Evolutionary conservation across 2,329 filamentous ascomycete species (phyloP).

Genomic region (Gnomoniopsis sp.): DNA sequence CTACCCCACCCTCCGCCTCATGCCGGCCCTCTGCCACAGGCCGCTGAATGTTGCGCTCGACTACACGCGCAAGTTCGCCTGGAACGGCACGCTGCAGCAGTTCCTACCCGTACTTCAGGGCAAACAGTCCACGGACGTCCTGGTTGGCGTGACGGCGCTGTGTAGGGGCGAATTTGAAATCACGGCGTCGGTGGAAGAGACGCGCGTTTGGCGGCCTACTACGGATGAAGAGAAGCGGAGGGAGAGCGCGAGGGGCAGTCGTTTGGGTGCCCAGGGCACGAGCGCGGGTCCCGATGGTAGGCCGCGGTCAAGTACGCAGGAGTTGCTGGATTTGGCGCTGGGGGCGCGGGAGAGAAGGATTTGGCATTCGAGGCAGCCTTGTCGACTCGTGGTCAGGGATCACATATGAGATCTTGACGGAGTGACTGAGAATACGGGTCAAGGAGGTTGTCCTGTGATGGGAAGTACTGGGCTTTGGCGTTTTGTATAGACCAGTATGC

Average conservation of each 20-base stretch:
- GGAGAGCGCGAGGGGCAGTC: constrained; percentile 21
- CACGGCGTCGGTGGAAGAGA: constrained; percentile 77
- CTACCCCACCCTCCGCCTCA: constrained; percentile 68
- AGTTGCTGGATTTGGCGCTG: constrained; percentile 55
- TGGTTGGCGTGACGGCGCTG: constrained; percentile 69
- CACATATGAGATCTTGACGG: constrained; percentile 18
- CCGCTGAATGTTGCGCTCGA: constrained; percentile 72
- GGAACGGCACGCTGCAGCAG: constrained; percentile 81
- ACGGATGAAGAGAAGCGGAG: constrained; percentile 28
- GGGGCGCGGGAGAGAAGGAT: constrained; percentile 59
- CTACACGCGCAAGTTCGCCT: constrained; percentile 75
- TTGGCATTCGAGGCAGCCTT: constrained; percentile 61
- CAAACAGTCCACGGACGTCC: constrained; percentile 56
- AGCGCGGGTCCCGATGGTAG: constrained; percentile 26
- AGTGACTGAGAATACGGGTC: not conserved
- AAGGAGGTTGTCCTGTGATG: not conserved
- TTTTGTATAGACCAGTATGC: not conserved
- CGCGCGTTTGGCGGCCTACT: constrained; percentile 46
- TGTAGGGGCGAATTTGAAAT: constrained; percentile 82
- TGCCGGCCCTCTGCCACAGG: constrained; percentile 73
- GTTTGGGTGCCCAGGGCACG: not conserved
- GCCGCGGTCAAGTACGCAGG: constrained; percentile 51
- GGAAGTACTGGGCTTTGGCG: not conserved
- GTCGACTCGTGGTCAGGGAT: constrained; percentile 52
- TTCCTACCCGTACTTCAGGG: constrained; percentile 61